A percentile compares a stretch with the other conserved stretches of the same genome.
Conservation (phyloP, 345 rosid species). For the Eucalyptus globulus region DNA sequence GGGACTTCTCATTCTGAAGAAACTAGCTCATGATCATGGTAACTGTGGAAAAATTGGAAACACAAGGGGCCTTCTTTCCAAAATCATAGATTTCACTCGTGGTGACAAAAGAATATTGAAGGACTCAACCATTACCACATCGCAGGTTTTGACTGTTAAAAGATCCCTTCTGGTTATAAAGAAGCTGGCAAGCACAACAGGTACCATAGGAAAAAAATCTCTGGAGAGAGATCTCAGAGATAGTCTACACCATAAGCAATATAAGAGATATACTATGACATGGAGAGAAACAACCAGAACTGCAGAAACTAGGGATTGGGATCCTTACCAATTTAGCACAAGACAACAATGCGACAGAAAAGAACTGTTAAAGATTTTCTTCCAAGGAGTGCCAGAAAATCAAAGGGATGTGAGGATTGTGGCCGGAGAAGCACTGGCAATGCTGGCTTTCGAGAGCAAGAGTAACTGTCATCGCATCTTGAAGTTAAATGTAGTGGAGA, state of each 20-base stretch:
- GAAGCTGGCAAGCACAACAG: constrained; percentile 59
- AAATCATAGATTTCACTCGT: constrained; percentile 59
- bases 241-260: constrained; percentile 49
- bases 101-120: constrained; percentile 30
- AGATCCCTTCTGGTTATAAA: constrained; percentile 53
- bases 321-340: constrained; percentile 52
- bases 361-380: constrained; percentile 56
- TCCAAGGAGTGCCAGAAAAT: background rate
- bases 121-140: constrained; percentile 21
- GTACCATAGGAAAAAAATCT: constrained; percentile 43
- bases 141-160: constrained; percentile 47
- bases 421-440: constrained; percentile 74
- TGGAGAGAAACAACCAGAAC: constrained; percentile 31
- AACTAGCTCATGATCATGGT: constrained; percentile 55
- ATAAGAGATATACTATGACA: constrained; percentile 51
- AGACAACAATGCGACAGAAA: constrained; percentile 51
- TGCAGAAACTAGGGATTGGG: constrained; percentile 57
- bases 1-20: constrained; percentile 60
- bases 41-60: constrained; percentile 80
- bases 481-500: constrained; percentile 25
- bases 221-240: constrained; percentile 60
- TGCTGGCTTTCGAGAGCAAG: constrained; percentile 63
- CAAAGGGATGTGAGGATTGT: constrained; percentile 30
- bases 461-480: constrained; percentile 47
- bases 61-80: constrained; percentile 56